Evolutionary conservation across 106 monocot species (phyloP).

Genomic region (Dactylorhiza incarnata): DNA sequence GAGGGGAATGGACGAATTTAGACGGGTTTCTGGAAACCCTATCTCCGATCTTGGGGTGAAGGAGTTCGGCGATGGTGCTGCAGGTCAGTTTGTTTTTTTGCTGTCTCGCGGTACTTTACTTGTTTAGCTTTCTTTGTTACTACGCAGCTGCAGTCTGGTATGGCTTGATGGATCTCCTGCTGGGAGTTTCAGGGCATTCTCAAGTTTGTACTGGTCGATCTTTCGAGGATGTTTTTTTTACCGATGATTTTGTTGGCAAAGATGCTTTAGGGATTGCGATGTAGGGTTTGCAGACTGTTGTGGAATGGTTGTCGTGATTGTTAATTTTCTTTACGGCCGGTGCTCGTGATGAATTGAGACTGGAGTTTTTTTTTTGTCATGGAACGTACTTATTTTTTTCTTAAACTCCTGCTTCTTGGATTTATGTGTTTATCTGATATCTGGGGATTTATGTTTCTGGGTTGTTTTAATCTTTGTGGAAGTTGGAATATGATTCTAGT

Average conservation of each 20-base stretch:
- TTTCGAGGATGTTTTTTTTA: not conserved
- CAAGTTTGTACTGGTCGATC: not conserved
- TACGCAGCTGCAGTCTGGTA: not conserved
- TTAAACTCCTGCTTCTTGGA: too few species aligned
- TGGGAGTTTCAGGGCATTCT: not conserved
- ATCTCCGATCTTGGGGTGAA: not conserved
- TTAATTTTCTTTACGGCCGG: not conserved
- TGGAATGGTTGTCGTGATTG: not conserved
- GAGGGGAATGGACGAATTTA: slow-evolving; percentile 4
- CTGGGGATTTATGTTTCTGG: not conserved
- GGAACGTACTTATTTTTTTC: not conserved
- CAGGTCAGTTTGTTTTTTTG: not conserved
- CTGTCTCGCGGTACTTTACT: not conserved
- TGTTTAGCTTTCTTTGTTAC: not conserved
- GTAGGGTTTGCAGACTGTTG: not conserved
- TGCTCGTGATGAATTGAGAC: not conserved
- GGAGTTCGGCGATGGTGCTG: not conserved
- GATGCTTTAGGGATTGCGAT: not conserved
- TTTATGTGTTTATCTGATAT: not conserved
- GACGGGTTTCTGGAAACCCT: slow-evolving; percentile 11
- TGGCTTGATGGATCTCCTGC: not conserved
- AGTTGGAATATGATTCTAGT: too few species aligned
- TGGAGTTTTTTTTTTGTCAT: not conserved
- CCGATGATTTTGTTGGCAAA: not conserved
- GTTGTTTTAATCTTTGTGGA: not conserved